Base-by-base conservation (phyloP, 139 green algal species). In the Chlamydomonas sp. region DNA sequence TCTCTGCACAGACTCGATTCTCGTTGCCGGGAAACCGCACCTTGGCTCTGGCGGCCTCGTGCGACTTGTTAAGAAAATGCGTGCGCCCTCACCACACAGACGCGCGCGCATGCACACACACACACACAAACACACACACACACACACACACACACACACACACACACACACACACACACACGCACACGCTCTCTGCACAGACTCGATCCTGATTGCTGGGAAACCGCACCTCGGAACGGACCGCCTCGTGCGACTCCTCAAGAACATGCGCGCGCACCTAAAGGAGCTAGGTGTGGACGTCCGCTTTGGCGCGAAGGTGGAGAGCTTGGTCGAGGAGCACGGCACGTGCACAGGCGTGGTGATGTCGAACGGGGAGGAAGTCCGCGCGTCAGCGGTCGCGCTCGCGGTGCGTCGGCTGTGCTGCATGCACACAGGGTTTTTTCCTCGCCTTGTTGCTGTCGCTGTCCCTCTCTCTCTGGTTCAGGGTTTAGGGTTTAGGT, bases 141-240 rank as follows among this genome's bases (percentile, higher is more conserved):
- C n/a, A n/a, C 34, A 35, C n/a, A n/a, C n/a, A n/a, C n/a, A n/a
- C 2, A 33, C 62, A 69, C n/a, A n/a, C n/a, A n/a, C n/a, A n/a
- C n/a, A n/a, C n/a, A n/a, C n/a, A n/a, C n/a, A n/a, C n/a, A n/a
- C n/a, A n/a, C n/a, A n/a, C n/a, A n/a, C n/a, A n/a, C n/a, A n/a
- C n/a, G n/a, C n/a, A n/a, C n/a, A n/a, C n/a, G n/a, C n/a, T n/a
- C n/a, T n/a, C n/a, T n/a, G n/a, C n/a, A n/a, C n/a, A n/a, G 31
- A 66, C 31, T 76, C 65, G 29, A 86, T 95, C 35, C 76, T 94
- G 37, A 73, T 87, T 66, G 74, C 79, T 6, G 89, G 89, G 65
- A 91, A 92, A 76, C 90, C 90, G 1, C 90, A 96, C 67, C 73
- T 96, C 28, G 90, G 90, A 33, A 96, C 90, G 1, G 90, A 96